These are phyloP conservation scores for Phalaenopsis equestris DNA, from an alignment of 106 monocot genomes.

Conservation along the genomic window DNA sequence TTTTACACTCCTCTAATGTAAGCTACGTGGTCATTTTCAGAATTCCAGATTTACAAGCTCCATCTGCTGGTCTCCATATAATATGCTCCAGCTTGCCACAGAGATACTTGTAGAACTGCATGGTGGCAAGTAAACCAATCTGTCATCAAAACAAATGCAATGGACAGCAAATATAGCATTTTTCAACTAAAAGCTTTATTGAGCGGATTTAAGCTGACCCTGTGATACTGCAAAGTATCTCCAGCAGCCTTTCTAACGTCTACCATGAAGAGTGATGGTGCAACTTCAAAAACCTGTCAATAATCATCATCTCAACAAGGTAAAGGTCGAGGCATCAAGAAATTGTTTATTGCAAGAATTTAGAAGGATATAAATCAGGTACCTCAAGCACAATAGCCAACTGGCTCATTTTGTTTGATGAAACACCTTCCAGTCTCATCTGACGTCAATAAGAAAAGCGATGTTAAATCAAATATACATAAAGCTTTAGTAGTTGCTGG, in stretches of 20 bases:
- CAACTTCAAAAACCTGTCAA: slow-evolving; percentile 87
- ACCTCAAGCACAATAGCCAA: slow-evolving; percentile 88
- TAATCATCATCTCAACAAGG: neutral
- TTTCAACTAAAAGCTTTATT: neutral
- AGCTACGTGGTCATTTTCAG: neutral
- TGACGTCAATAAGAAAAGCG: slow-evolving; percentile 7
- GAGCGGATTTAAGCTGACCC: slow-evolving; percentile 27
- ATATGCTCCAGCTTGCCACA: slow-evolving; percentile 55
- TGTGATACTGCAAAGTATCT: slow-evolving; percentile 89
- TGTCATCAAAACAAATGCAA: neutral
- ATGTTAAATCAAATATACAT: neutral
- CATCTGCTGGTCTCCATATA: slow-evolving; percentile 59
- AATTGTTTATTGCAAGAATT: no score
- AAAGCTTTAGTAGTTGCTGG: neutral
- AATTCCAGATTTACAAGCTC: slow-evolving; percentile 4
- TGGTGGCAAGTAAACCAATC: neutral
- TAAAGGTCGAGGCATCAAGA: no score
- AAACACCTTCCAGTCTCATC: slow-evolving; percentile 90
- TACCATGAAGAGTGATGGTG: slow-evolving; percentile 85
- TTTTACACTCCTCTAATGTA: neutral
- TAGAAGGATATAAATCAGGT: slow-evolving; percentile 4
- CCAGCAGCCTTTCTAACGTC: slow-evolving; percentile 90
- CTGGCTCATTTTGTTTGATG: slow-evolving; percentile 51
- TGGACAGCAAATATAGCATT: neutral
- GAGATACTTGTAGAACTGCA: slow-evolving; percentile 83